Conservation (phyloP, 495 filamentous ascomycete species). For the Aspergillus asperescens region DNA sequence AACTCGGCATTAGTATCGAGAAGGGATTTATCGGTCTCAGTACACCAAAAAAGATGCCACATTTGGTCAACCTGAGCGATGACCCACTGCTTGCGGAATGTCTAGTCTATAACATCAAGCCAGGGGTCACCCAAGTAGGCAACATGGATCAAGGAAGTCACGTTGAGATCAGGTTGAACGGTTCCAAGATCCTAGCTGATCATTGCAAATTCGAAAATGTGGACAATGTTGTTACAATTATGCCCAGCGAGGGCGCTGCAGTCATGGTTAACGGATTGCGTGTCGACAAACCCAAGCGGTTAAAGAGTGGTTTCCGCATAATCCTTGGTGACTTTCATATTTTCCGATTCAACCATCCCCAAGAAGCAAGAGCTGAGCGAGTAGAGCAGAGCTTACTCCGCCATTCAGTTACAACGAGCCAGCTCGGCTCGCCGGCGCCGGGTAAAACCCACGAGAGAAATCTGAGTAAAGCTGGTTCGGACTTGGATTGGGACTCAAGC, state of each 20-base stretch:
- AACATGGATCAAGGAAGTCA: slow-evolving; percentile 77
- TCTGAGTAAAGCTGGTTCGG: slow-evolving; percentile 66
- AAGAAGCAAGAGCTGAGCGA: slow-evolving; percentile 89
- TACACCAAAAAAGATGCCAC: slow-evolving; percentile 97
- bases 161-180: slow-evolving; percentile 88
- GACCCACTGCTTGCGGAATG: slow-evolving; percentile 95
- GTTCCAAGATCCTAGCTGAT: slow-evolving; percentile 82
- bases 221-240: slow-evolving; percentile 83
- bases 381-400: slow-evolving; percentile 84
- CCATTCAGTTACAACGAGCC: slow-evolving; percentile 80
- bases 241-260: slow-evolving; percentile 82
- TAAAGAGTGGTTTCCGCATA: slow-evolving; percentile 88
- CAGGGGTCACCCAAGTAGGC: slow-evolving; percentile 85
- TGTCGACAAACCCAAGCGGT: slow-evolving; percentile 71
- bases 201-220: slow-evolving; percentile 93
- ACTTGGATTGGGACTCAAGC: slow-evolving; percentile 63
- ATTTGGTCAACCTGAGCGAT: slow-evolving; percentile 96
- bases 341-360: slow-evolving; percentile 96
- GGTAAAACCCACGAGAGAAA: slow-evolving; percentile 70
- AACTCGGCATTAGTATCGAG: slow-evolving; percentile 96
- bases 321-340: slow-evolving; percentile 99
- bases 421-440: slow-evolving; percentile 66
- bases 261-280: slow-evolving; percentile 97
- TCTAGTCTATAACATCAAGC: slow-evolving; percentile 97
- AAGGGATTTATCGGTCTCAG: slow-evolving; percentile 95